Evolutionary conservation across 257 asterid genomes (phyloP), one percentile per base, ranked within the genome.

Genomic region (Solanum commersonii): DNA sequence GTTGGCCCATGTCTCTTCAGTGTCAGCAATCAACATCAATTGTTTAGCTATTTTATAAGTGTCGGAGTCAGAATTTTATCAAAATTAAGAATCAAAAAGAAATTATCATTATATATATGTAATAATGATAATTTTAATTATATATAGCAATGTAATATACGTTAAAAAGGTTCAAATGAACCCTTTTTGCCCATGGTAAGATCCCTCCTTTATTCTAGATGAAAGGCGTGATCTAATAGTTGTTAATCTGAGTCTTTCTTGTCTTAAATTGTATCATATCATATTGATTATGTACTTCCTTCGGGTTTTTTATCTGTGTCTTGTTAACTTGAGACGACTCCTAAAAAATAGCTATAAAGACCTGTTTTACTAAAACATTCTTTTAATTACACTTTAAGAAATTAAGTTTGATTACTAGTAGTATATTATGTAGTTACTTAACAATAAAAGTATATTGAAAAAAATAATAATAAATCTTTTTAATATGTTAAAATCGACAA

Each of bases 281-380:
- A 6, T 70, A 29, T 70, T 14, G 1, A 15, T 29, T 6, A 29
- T 15, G n/a, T 68, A 29, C 23, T 29, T 31, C 0, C 40, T 8
- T 8, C 7, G 3, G 0, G 0, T 2, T 2, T 65, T 10, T 68
- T 68, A 68, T 1, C 1, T 27, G 0, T 63, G 0, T 4, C 0
- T 63, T 27, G 4, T 27, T 6, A 27, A 68, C 1, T 27, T 13
- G 10, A 70, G 12, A 29, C 3, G 4, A 0, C 0, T 8, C 16
- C 1, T 70, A 0, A 68, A 29, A 25, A 27, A 1, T 13, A 68
- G 1, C 2, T 1, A 1, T 68, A 29, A 13, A 14, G 6, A 1
- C 18, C 4, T 1, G 1, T 29, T 29, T 29, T 70, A 7, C 38
- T 29, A 70, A 29, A 70, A 1, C 4, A 13, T 14, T 70, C 18